Evolutionary conservation across 2,329 filamentous ascomycete species (phyloP), one percentile per base, ranked within the genome.

Genomic region (Colletotrichum godetiae): DNA sequence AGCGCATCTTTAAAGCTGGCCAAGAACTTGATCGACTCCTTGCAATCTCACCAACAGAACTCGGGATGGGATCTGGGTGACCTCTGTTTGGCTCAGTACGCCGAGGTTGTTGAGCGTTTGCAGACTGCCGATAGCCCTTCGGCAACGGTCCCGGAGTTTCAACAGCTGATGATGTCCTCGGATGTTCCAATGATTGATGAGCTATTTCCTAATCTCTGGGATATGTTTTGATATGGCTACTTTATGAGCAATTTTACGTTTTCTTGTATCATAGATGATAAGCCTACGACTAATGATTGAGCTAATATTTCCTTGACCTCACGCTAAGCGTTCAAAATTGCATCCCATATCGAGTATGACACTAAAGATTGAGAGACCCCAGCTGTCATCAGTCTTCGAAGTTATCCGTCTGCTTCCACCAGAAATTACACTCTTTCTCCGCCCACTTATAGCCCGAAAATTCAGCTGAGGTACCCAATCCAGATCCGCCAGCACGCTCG

Each of bases 21-120:
- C 0, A 81, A 79, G 3, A 82, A 85, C 31, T 78, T 88, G n/a
- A 78, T 88, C 1, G 75, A 76, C 2, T 78, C 82, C 0, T 77
- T 89, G 19, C 81, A 80, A 6, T 75, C 76, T 0, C 85, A 88
- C 53, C 82, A 82, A 7, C 57, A 55, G 11, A 76, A 79, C 4
- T 79, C 79, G 53, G 79, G 76, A 0, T 90, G 88, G 88, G 87
- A 90, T 69, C 78, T 89, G 1, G 87, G 82, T 0, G 86, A 89
- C 52, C 81, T 87, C 8, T 89, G 87, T 67, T 77, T 89, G 1
- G 81, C 82, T 0, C 85, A 88, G 58, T 85, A 88, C 70, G 79
- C 81, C 10, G 86, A 88, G 13, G 77, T 88, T 15, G 81, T 89
- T 0, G 85, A 88, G 42, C 88, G 84, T 75, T 76, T 86, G n/a